Evolutionary conservation across 176 grass and related monocot genomes (phyloP).

Genomic region (Eremochloa ophiuroides): DNA sequence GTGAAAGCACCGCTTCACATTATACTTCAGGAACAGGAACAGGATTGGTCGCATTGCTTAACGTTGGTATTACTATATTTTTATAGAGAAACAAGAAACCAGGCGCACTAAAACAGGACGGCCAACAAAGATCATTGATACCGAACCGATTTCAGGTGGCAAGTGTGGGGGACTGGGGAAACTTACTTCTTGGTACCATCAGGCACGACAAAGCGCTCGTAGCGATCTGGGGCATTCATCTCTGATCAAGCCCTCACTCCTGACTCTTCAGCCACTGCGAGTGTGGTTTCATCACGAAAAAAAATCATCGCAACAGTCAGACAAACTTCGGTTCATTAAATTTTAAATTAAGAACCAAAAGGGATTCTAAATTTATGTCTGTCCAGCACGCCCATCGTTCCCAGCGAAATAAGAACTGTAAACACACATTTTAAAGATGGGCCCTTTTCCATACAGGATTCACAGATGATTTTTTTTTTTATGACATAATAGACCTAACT

Average conservation of each 20-base stretch:
- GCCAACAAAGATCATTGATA: neutral
- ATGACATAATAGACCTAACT: neutral
- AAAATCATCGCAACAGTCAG: neutral
- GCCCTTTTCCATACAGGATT: neutral
- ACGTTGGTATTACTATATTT: neutral
- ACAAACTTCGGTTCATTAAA: neutral
- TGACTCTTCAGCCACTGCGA: too few relatives aligned
- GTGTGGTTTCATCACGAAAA: neutral
- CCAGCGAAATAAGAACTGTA: neutral
- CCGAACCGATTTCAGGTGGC: neutral
- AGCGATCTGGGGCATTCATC: slow-evolving; percentile 47
- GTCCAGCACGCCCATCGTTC: neutral
- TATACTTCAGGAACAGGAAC: neutral
- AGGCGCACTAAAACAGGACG: neutral
- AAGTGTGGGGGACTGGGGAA: neutral
- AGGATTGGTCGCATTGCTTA: neutral
- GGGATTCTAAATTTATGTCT: neutral
- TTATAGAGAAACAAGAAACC: neutral
- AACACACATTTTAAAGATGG: neutral
- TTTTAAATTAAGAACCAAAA: neutral
- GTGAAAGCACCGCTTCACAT: neutral
- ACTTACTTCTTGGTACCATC: slow-evolving; percentile 50
- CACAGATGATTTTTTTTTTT: neutral
- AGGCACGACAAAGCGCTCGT: slow-evolving; percentile 36
- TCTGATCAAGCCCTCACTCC: neutral